phyloP scores from a whole-genome alignment of 2,329 filamentous ascomycete genomes.

The Cordyceps farinosa region DNA sequence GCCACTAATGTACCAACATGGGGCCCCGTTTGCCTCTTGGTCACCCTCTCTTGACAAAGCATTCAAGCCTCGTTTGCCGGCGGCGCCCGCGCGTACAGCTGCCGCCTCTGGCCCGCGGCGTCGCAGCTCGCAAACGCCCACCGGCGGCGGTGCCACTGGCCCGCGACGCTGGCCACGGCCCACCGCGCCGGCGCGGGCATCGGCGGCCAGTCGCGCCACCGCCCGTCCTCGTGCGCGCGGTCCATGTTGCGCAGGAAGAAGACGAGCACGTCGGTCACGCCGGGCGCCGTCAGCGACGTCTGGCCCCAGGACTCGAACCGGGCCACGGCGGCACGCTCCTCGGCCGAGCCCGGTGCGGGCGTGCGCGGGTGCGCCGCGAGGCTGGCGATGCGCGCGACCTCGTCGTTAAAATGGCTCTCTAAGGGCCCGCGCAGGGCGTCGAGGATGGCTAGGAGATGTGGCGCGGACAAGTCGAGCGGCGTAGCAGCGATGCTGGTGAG shows the following conservation, averaged over 20 bases:
- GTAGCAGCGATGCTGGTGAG: slow-evolving; percentile 33
- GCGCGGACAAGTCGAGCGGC: slow-evolving; percentile 38
- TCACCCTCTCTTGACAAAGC: no score
- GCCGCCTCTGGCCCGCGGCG: neutral
- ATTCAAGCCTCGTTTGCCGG: no score
- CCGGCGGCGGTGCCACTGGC: slow-evolving; percentile 47
- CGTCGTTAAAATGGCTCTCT: slow-evolving; percentile 45
- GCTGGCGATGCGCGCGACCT: slow-evolving; percentile 44
- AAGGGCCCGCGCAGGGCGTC: slow-evolving; percentile 41
- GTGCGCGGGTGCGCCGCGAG: slow-evolving; percentile 44
- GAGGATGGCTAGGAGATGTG: slow-evolving; percentile 42
- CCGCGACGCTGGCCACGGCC: slow-evolving; percentile 51
- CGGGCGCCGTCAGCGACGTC: slow-evolving; percentile 52
- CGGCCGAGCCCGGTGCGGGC: slow-evolving; percentile 39
- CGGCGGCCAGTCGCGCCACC: slow-evolving; percentile 12
- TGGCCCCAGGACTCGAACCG: slow-evolving; percentile 55
- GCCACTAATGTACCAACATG: no score
- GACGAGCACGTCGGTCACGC: slow-evolving; percentile 48
- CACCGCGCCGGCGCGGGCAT: slow-evolving; percentile 35
- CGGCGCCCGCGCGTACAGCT: neutral
- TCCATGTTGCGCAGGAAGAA: slow-evolving; percentile 32
- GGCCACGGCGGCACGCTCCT: slow-evolving; percentile 37
- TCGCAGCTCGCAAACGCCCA: slow-evolving; percentile 54
- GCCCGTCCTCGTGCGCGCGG: slow-evolving; percentile 1
- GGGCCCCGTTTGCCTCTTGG: no score